Evolutionary conservation across 768 basidiomycete species (phyloP).

Genomic region (Russula lepida): DNA sequence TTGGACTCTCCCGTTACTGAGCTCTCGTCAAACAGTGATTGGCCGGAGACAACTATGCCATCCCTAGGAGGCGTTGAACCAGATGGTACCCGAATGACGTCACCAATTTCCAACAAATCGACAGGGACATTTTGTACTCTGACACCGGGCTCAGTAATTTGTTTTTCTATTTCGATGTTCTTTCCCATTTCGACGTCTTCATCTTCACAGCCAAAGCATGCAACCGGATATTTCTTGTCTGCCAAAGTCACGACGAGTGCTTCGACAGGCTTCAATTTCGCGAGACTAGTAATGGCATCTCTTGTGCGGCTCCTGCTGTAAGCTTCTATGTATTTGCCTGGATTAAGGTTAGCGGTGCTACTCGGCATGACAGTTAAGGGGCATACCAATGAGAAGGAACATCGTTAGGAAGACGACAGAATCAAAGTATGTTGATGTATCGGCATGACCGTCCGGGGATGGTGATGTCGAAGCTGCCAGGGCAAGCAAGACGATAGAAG

Average conservation of each 20-base stretch:
- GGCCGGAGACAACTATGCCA: slow-evolving; percentile 48
- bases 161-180: slow-evolving; percentile 14
- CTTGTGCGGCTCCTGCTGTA: slow-evolving; percentile 63
- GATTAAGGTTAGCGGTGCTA: background rate
- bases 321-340: slow-evolving; percentile 57
- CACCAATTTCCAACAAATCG: slow-evolving; percentile 70
- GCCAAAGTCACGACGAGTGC: slow-evolving; percentile 43
- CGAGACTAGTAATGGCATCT: slow-evolving; percentile 63
- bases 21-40: slow-evolving; percentile 66
- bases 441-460: slow-evolving; percentile 32
- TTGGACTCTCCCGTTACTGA: slow-evolving; percentile 76
- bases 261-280: slow-evolving; percentile 51
- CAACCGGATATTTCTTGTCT: background rate
- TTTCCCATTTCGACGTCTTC: slow-evolving; percentile 35
- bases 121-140: slow-evolving; percentile 37
- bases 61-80: slow-evolving; percentile 75
- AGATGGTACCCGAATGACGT: slow-evolving; percentile 62
- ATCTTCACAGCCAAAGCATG: background rate
- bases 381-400: slow-evolving; percentile 63
- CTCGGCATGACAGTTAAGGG: background rate
- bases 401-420: slow-evolving; percentile 72
- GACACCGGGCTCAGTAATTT: slow-evolving; percentile 5
- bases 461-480: slow-evolving; percentile 42
- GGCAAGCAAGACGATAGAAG: slow-evolving; percentile 61
- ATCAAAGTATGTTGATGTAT: slow-evolving; percentile 73